Conservation (phyloP, 495 filamentous ascomycete species). For the Penicillium herquei region DNA sequence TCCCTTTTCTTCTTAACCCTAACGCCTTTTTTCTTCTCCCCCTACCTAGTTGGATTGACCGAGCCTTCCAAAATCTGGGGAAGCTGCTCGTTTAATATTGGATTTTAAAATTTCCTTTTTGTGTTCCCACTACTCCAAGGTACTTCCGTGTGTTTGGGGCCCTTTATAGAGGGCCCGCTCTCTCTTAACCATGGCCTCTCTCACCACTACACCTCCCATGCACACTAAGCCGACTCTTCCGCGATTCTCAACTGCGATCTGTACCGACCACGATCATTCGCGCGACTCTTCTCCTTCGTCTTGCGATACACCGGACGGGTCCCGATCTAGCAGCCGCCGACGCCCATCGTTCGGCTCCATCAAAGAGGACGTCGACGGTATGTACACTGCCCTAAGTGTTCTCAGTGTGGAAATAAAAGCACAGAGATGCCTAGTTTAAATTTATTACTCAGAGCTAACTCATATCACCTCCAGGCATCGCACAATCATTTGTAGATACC, state of each 20-base stretch:
- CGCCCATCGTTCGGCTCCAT: slow-evolving; percentile 46
- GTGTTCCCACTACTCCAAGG: slow-evolving; percentile 15
- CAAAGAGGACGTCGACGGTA: slow-evolving; percentile 48
- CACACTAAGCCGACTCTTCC: slow-evolving; percentile 26
- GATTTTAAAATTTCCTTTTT: slow-evolving; percentile 18
- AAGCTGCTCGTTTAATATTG: slow-evolving; percentile 28
- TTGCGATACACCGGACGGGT: slow-evolving; percentile 40
- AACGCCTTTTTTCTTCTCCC: slow-evolving; percentile 2
- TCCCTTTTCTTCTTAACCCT: slow-evolving; percentile 15
- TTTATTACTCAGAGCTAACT: slow-evolving; percentile 4
- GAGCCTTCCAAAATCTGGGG: slow-evolving; percentile 36
- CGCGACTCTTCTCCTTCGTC: slow-evolving; percentile 37
- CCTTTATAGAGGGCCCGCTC: slow-evolving; percentile 40
- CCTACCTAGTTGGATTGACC: slow-evolving; percentile 16
- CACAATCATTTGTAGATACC: slow-evolving; percentile 70
- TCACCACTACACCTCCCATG: slow-evolving; percentile 20
- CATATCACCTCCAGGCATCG: slow-evolving; percentile 44
- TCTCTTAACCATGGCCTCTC: slow-evolving; percentile 35
- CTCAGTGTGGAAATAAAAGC: too few species aligned
- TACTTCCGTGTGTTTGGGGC: slow-evolving; percentile 18
- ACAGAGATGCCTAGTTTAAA: too few species aligned
- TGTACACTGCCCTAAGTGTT: not conserved
- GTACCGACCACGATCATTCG: slow-evolving; percentile 16
- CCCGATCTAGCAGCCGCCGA: slow-evolving; percentile 41
- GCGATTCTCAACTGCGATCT: slow-evolving; percentile 26